These are phyloP conservation scores for Lyophyllum decastes DNA, from an alignment of 768 basidiomycete species.

Conservation along the genomic window DNA sequence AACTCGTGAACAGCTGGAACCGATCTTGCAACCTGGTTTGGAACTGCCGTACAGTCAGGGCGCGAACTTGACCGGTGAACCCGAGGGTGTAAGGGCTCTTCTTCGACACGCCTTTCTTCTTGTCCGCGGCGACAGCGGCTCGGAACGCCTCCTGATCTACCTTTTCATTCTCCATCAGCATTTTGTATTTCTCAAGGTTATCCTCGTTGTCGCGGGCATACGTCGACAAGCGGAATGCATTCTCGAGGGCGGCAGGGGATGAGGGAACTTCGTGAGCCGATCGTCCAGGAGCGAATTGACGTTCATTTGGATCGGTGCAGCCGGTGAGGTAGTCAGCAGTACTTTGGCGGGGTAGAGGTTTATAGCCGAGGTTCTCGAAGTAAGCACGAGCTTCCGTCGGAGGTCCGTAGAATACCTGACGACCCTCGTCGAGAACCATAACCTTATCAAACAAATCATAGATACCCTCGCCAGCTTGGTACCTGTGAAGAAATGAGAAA, in stretches of 20 bases:
- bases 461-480: slow-evolving; percentile 82
- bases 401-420: slow-evolving; percentile 80
- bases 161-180: slow-evolving; percentile 57
- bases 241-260: slow-evolving; percentile 67
- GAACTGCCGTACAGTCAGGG: slow-evolving; percentile 74
- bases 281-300: slow-evolving; percentile 69
- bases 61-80: slow-evolving; percentile 71
- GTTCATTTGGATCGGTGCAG: slow-evolving; percentile 84
- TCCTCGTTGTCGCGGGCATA: slow-evolving; percentile 44
- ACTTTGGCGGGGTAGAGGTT: slow-evolving; percentile 76
- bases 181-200: slow-evolving; percentile 56
- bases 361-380: slow-evolving; percentile 76
- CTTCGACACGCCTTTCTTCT: slow-evolving; percentile 75
- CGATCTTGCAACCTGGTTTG: slow-evolving; percentile 71
- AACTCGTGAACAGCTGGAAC: slow-evolving; percentile 77
- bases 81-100: slow-evolving; percentile 84
- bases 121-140: slow-evolving; percentile 71
- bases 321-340: slow-evolving; percentile 86
- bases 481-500: slow-evolving; percentile 33
- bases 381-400: slow-evolving; percentile 73
- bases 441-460: slow-evolving; percentile 87
- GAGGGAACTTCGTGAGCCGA: slow-evolving; percentile 62
- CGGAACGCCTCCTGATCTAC: slow-evolving; percentile 77
- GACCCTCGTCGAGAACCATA: slow-evolving; percentile 78
- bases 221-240: slow-evolving; percentile 55